These are phyloP conservation scores for Zygoascus meyerae DNA, from an alignment of 1,139 yeast genomes.

Conservation along the genomic window DNA sequence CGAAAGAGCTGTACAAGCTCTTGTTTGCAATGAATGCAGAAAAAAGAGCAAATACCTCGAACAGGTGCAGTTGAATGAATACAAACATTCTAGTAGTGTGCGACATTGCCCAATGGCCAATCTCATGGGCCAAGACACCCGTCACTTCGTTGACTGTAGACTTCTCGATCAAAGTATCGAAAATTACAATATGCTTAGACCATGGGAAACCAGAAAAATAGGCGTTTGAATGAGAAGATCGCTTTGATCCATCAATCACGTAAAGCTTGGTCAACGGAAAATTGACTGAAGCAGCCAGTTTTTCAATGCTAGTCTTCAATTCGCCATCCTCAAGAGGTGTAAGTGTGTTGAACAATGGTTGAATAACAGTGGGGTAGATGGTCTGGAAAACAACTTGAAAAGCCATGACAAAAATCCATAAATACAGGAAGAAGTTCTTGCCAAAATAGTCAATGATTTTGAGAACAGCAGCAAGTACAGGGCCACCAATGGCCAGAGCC, in stretches of 20 bases:
- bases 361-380: conserved; percentile 73
- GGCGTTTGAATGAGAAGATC: conserved; percentile 95
- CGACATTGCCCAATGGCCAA: conserved; percentile 93
- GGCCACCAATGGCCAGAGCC: conserved; percentile 57
- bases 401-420: conserved; percentile 63
- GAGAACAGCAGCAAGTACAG: conserved; percentile 66
- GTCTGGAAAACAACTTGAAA: conserved; percentile 68
- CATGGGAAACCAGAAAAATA: conserved; percentile 94
- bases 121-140: conserved; percentile 94
- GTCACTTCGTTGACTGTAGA: conserved; percentile 75
- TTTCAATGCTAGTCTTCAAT: conserved; percentile 73
- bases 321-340: conserved; percentile 90
- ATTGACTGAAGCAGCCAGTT: conserved; percentile 62
- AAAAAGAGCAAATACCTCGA: conserved; percentile 62
- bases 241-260: conserved; percentile 91
- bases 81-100: conserved; percentile 72
- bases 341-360: conserved; percentile 86
- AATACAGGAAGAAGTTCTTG: conserved; percentile 70
- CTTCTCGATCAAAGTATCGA: conserved; percentile 80
- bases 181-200: conserved; percentile 91
- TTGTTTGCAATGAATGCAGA: conserved; percentile 72
- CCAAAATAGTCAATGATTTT: conserved; percentile 78
- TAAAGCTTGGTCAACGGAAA: conserved; percentile 83
- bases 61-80: conserved; percentile 58
- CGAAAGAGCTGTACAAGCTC: conserved; percentile 73